These are phyloP conservation scores for Geotrichum phurueaensis DNA, from an alignment of 1,139 yeast species.

Conservation along the genomic window DNA sequence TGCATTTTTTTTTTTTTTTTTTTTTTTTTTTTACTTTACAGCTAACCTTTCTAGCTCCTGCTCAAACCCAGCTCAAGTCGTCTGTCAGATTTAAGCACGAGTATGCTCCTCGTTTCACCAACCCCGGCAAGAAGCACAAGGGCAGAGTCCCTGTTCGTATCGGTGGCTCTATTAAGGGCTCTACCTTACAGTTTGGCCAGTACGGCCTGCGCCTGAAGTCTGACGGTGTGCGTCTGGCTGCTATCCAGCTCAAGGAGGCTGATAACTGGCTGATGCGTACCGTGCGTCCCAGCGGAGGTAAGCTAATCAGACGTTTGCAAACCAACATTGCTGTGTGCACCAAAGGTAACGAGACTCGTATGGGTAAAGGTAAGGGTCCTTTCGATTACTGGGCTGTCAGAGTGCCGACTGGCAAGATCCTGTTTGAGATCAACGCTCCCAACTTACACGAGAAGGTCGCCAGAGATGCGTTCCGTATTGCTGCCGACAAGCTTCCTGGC, in stretches of 20 bases:
- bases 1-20: not conserved
- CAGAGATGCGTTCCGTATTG: constrained; percentile 84
- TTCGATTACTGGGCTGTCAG: constrained; percentile 97
- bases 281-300: constrained; percentile 65
- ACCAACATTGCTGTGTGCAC: constrained; percentile 88
- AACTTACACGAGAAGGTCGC: constrained; percentile 84
- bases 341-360: constrained; percentile 97
- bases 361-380: constrained; percentile 99
- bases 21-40: not conserved
- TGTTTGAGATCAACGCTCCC: constrained; percentile 78
- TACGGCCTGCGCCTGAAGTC: constrained; percentile 83
- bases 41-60: not conserved
- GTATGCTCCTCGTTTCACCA: constrained; percentile 75
- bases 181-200: constrained; percentile 70
- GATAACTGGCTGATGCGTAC: constrained; percentile 78
- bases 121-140: constrained; percentile 76
- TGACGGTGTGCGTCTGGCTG: constrained; percentile 82
- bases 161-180: constrained; percentile 91
- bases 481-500: constrained; percentile 90
- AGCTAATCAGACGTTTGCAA: constrained; percentile 70
- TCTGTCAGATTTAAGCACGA: constrained; percentile 55
- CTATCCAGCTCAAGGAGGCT: constrained; percentile 86
- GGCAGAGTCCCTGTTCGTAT: constrained; percentile 93
- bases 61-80: not conserved
- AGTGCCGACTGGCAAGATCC: constrained; percentile 89